Evolutionary conservation across 768 basidiomycete species (phyloP).

Genomic region (Termitomyces sp.): DNA sequence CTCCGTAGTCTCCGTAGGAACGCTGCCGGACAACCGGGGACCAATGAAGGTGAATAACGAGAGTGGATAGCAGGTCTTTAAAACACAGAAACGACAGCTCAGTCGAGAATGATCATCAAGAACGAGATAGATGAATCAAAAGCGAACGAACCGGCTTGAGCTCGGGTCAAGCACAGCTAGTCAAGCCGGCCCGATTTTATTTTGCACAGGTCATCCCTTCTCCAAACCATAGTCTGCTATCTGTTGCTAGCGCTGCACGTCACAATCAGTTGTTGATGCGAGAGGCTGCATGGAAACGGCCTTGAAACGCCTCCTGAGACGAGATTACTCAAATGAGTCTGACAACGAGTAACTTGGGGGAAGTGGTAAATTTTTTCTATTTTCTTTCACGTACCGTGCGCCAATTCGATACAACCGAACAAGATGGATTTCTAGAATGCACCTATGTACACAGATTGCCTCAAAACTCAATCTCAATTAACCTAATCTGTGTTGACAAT

Average conservation of each 20-base stretch:
- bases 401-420: too few species aligned
- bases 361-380: not conserved
- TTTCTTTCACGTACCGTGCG: too few species aligned
- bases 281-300: conserved; percentile 1
- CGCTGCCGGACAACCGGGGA: not conserved
- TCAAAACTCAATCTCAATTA: too few species aligned
- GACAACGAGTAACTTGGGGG: not conserved
- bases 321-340: too few species aligned
- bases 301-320: not conserved
- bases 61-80: not conserved
- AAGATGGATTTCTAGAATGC: not conserved
- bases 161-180: too few species aligned
- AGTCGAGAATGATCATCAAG: conserved; percentile 1
- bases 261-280: not conserved
- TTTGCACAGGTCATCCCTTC: not conserved
- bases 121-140: not conserved
- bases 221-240: not conserved
- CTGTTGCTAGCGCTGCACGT: too few species aligned
- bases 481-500: too few species aligned
- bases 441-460: too few species aligned
- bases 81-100: not conserved
- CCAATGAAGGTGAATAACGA: not conserved
- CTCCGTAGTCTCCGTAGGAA: conserved; percentile 8
- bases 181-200: too few species aligned
- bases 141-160: too few species aligned